Evolutionary conservation across 1,139 yeast genomes (phyloP), one percentile per base, ranked within the genome.

Genomic region (Scheffersomyces titani): DNA sequence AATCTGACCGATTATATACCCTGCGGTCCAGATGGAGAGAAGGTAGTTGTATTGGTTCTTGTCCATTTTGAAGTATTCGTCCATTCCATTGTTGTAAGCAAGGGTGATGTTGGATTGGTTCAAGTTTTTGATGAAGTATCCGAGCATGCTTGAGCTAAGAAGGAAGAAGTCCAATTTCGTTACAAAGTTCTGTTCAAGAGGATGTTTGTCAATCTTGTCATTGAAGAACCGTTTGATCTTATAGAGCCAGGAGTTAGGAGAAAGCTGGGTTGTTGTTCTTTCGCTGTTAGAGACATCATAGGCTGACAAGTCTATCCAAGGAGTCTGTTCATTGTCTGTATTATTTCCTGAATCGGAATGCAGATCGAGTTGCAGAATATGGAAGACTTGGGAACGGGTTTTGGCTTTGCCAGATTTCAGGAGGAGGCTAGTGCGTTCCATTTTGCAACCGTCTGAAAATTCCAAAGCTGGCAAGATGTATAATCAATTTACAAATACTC

Each of bases 1-100:
- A 47, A 84, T 71, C 61, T 82, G 86, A 19, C 87, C 86, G 53
- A 84, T 68, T 55, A 83, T 78, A 59, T 83, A 83, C 1, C 88
- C 88, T 19, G 81, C 80, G 1, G 87, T 82, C 80, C 83, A 84
- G 22, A 79, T 65, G 0, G 87, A 78, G n/a, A 73, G 70, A 61
- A 84, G 70, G 53, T 80, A 77, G 53, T 61, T 62, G 51, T 55
- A 60, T 53, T 62, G 62, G 54, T 61, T 61, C 36, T 55, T 50
- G 50, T 54, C 52, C 64, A 62, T 62, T n/a, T 50, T 46, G 50
- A 54, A 61, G 57, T 62, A 60, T 46, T 61, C 64, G 22, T 54
- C 51, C 65, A 61, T 59, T 5, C 65, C 63, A 44, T 62, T 62
- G 1, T 61, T 60, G 54, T 62, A 62, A 6, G 65, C 63, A 13